Base-by-base conservation (phyloP, 2,329 filamentous ascomycete genomes). In the Albophoma yamanashiensis region DNA sequence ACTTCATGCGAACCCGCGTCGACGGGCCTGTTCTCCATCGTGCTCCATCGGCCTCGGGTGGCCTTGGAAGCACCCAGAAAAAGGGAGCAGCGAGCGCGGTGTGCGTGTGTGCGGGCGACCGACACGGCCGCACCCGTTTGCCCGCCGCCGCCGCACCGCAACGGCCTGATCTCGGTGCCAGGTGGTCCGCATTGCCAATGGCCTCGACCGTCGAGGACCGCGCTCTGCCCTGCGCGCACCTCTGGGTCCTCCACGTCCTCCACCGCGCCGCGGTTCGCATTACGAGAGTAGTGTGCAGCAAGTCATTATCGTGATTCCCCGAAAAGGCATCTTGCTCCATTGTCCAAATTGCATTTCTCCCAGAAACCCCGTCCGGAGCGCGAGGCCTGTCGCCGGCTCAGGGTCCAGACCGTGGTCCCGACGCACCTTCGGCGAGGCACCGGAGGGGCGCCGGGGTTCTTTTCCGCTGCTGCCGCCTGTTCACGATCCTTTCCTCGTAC, bases 131-230 rank as follows among this genome's bases (percentile, higher is more conserved):
- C 2, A 38, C 52, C 53, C 34, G 47, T 31, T 40, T 20, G 22
- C 47, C 47, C 3, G n/a, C 43, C 36, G 45, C 34, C 34, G 45
- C 14, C 25, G n/a, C 47, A 25, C 22, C 43, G 36, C 43, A 38
- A 39, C 39, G 50, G 52, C 58, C 58, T 45, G 45, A 56, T 56
- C n/a, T 55, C 40, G 50, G 27, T 52, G 9, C n/a, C 9, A 47
- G 4, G 22, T 25, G 22, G 43, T 47, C 43, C 43, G 43, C 22
- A 38, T 55, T 15, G 22, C 39, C 39, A 53, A 56, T 56, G 55
- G 58, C 58, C 58, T 59, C 58, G 58, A 59, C 58, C 58, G 58
- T 45, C 52, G 20, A 38, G 31, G 58, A 59, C 40, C 47, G 36
- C 45, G 45, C 55, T 40, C 38, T 34, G 25, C 40, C 39, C 15